Evolutionary conservation across 805 yeast species (phyloP).

Genomic region (Yamadazyma endophytica): DNA sequence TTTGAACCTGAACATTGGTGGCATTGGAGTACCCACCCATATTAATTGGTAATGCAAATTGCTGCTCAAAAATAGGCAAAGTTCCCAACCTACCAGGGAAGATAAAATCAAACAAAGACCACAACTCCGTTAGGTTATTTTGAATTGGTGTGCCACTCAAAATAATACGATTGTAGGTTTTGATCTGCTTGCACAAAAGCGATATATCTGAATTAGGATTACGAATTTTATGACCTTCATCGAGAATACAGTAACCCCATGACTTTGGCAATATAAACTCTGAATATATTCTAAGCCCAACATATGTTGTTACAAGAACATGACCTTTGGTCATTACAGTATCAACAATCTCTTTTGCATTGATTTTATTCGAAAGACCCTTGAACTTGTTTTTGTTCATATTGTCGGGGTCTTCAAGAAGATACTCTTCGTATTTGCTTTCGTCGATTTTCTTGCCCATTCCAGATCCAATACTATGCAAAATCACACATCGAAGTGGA

Average conservation of each 20-base stretch:
- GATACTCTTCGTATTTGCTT: conserved; percentile 46
- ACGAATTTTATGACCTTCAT: conserved; percentile 95
- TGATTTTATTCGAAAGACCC: conserved; percentile 28
- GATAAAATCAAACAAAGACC: conserved; percentile 94
- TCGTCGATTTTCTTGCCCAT: conserved; percentile 46
- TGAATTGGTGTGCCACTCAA: conserved; percentile 96
- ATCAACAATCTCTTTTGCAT: conserved; percentile 48
- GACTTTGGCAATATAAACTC: conserved; percentile 55
- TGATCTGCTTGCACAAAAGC: conserved; percentile 75
- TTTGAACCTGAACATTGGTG: conserved; percentile 89
- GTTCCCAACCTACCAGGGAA: conserved; percentile 95
- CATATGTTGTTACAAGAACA: conserved; percentile 86
- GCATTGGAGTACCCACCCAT: conserved; percentile 99
- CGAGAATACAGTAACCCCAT: conserved; percentile 91
- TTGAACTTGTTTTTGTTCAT: conserved; percentile 14
- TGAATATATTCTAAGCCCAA: conserved; percentile 71
- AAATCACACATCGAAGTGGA: conserved; percentile 75
- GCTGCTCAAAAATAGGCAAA: conserved; percentile 87
- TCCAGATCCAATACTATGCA: conserved; percentile 92
- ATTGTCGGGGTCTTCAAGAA: conserved; percentile 37
- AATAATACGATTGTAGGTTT: conserved; percentile 81
- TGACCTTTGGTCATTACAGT: conserved; percentile 68
- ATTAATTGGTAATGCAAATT: conserved; percentile 88
- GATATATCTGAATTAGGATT: conserved; percentile 92
- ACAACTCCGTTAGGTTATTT: conserved; percentile 83